phyloP scores from a whole-genome alignment of 179 eudicot species.

The Spinacia oleracea region DNA sequence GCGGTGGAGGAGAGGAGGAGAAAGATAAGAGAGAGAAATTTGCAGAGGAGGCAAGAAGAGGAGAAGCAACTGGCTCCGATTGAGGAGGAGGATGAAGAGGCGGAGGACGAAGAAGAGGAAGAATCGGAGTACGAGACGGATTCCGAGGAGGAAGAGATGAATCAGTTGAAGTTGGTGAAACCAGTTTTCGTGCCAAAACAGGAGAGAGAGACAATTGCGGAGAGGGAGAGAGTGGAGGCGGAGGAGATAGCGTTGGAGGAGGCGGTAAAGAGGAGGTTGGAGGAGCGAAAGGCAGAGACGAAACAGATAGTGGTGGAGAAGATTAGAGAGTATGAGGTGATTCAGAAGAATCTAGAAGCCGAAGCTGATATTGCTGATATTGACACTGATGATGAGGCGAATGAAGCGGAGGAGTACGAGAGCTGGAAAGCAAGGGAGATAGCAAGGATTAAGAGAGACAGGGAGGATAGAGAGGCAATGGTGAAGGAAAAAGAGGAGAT shows the following conservation, averaged over 20 bases:
- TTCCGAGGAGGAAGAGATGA: constrained; percentile 67
- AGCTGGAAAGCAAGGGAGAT: constrained; percentile 89
- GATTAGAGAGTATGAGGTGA: constrained; percentile 62
- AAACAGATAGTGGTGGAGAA: constrained; percentile 82
- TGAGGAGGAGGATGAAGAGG: constrained; percentile 69
- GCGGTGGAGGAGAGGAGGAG: constrained; percentile 80
- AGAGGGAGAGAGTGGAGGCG: constrained; percentile 75
- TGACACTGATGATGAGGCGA: constrained; percentile 85
- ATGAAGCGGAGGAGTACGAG: constrained; percentile 94
- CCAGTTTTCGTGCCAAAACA: constrained; percentile 85
- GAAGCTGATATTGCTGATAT: constrained; percentile 72
- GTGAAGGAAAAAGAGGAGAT: constrained; percentile 93
- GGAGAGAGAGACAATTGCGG: constrained; percentile 93
- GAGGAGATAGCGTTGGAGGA: constrained; percentile 80
- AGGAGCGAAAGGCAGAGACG: constrained; percentile 73
- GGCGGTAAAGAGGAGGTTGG: constrained; percentile 52
- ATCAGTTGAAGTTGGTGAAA: constrained; percentile 61
- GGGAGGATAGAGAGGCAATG: constrained; percentile 81
- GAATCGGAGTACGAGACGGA: constrained; percentile 88
- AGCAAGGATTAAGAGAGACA: constrained; percentile 86
- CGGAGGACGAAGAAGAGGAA: constrained; percentile 40
- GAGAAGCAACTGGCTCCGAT: constrained; percentile 53
- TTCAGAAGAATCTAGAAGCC: constrained; percentile 59
- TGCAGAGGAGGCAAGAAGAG: constrained; percentile 62
- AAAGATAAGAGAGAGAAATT: constrained; percentile 64